A percentile compares a stretch with the other conserved stretches of the same genome.
phyloP scores from a whole-genome alignment of 768 basidiomycete genomes.

The Hydnomerulius pinastri region DNA sequence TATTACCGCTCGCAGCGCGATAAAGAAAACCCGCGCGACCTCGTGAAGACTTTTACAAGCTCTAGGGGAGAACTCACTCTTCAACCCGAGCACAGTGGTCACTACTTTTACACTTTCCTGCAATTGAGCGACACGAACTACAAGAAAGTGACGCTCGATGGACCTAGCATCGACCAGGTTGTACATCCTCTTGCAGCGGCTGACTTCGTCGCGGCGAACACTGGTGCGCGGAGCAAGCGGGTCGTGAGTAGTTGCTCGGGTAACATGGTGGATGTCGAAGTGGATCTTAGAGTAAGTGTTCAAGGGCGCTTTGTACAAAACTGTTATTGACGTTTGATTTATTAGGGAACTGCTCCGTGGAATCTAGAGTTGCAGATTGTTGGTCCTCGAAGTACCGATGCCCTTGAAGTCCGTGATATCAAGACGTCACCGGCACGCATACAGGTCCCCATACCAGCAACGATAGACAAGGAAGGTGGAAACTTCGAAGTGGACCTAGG shows the following conservation, averaged over 20 bases:
- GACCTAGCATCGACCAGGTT: conserved; percentile 80
- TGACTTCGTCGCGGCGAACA: conserved; percentile 53
- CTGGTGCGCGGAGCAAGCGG: conserved; percentile 48
- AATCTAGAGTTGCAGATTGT: conserved; percentile 81
- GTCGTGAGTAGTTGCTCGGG: conserved; percentile 80
- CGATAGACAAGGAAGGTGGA: conserved; percentile 68
- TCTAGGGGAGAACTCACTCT: conserved; percentile 81
- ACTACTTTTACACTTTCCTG: conserved; percentile 82
- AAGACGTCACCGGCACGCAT: conserved; percentile 55
- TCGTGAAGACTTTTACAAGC: conserved; percentile 58
- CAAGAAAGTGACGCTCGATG: conserved; percentile 68
- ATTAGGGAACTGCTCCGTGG: conserved; percentile 89
- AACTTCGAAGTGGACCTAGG: conserved; percentile 78
- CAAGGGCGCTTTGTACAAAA: neutral
- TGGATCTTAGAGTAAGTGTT: conserved; percentile 71
- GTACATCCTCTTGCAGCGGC: conserved; percentile 88
- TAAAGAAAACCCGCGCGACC: conserved; percentile 60
- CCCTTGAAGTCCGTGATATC: conserved; percentile 56
- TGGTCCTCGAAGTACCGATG: conserved; percentile 67
- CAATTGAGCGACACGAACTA: conserved; percentile 86
- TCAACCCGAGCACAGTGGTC: conserved; percentile 87
- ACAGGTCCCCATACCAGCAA: conserved; percentile 66
- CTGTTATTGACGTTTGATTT: conserved; percentile 4
- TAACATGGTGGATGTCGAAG: conserved; percentile 68
- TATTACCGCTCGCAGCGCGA: conserved; percentile 76